A percentile compares a stretch with the other conserved stretches of the same genome.
phyloP scores from a whole-genome alignment of 2,329 filamentous ascomycete species.

The Atkinsonella hypoxylon region DNA sequence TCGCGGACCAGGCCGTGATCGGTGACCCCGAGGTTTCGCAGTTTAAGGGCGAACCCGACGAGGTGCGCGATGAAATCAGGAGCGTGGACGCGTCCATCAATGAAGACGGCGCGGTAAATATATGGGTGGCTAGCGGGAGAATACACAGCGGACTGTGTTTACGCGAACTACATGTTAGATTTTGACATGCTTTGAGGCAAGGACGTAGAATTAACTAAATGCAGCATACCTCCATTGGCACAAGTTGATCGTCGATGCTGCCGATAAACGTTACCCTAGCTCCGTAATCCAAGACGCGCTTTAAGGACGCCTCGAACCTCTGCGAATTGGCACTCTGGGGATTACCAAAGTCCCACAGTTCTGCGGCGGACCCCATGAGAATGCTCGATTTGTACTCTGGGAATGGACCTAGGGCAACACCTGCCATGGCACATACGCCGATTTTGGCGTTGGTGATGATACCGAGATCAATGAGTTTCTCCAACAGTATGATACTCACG shows the following conservation, averaged over 20 bases:
- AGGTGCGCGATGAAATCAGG: slow-evolving; percentile 90
- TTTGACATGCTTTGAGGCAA: slow-evolving; percentile 24
- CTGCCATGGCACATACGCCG: slow-evolving; percentile 80
- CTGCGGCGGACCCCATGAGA: slow-evolving; percentile 80
- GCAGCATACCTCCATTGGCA: slow-evolving; percentile 65
- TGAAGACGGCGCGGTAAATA: slow-evolving; percentile 90
- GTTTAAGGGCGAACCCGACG: slow-evolving; percentile 83
- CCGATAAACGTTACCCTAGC: slow-evolving; percentile 79
- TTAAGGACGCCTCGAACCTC: slow-evolving; percentile 65
- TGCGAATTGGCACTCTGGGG: slow-evolving; percentile 71
- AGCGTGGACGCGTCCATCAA: slow-evolving; percentile 83
- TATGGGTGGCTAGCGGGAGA: slow-evolving; percentile 80
- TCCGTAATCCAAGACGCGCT: slow-evolving; percentile 63
- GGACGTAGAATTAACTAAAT: not conserved
- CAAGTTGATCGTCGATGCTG: slow-evolving; percentile 93
- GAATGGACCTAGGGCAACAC: slow-evolving; percentile 88
- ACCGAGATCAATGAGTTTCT: slow-evolving; percentile 83
- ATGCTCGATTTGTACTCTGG: slow-evolving; percentile 82
- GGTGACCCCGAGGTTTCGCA: slow-evolving; percentile 83
- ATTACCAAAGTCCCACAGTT: slow-evolving; percentile 88
- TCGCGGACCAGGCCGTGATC: slow-evolving; percentile 92
- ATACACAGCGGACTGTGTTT: slow-evolving; percentile 62
- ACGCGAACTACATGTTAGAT: slow-evolving; percentile 1
- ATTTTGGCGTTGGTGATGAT: slow-evolving; percentile 67
- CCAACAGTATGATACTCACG: slow-evolving; percentile 81